Evolutionary conservation across 176 grass and related monocot species (phyloP).

Genomic region (Musa acuminata): DNA sequence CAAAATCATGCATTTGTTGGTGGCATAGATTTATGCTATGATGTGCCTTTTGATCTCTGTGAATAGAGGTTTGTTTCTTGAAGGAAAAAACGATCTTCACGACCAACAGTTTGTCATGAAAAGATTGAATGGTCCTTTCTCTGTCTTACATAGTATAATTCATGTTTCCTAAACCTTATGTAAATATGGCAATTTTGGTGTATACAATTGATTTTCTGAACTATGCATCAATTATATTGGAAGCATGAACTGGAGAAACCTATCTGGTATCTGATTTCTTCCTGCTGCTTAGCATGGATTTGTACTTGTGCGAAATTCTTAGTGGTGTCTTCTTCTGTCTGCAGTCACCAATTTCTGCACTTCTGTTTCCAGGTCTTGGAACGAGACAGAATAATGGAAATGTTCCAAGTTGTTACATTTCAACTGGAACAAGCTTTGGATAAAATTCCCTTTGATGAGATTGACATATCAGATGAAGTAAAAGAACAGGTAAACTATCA

Average conservation of each 20-base stretch:
- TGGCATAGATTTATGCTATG: too few species aligned
- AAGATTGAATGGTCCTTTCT: too few species aligned
- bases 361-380: slow-evolving; percentile 8
- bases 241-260: background rate
- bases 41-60: too few species aligned
- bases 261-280: background rate
- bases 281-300: background rate
- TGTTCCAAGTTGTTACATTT: background rate
- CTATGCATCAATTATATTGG: background rate
- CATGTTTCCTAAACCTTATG: too few species aligned
- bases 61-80: too few species aligned
- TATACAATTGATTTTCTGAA: background rate
- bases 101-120: too few species aligned
- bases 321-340: background rate
- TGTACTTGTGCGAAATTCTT: background rate
- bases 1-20: too few species aligned
- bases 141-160: too few species aligned
- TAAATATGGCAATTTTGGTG: too few species aligned
- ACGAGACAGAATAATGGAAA: slow-evolving; percentile 7
- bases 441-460: slow-evolving; percentile 12
- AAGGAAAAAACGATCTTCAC: too few species aligned
- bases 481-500: slow-evolving; percentile 12
- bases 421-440: slow-evolving; percentile 11
- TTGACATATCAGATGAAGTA: slow-evolving; percentile 21
- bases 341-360: background rate